Evolutionary conservation across 106 monocot genomes (phyloP), one percentile per base, ranked within the genome.

Genomic region (Platanthera guangdongensis): DNA sequence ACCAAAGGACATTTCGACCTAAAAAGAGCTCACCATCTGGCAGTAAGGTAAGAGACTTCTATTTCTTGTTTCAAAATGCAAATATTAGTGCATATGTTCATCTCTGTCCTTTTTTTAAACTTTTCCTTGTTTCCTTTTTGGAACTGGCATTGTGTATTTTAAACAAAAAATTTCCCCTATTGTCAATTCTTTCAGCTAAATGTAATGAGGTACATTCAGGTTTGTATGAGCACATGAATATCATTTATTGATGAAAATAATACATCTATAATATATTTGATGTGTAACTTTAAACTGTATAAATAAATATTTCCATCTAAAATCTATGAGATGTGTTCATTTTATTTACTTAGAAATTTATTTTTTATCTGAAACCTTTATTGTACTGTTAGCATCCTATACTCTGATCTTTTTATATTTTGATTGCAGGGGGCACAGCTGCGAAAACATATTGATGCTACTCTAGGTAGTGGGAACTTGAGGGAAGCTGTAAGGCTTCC

Each of bases 11-110:
- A 22, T 97, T 97, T 82, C 91, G 97, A 52, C 97, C 97, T 9
- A 97, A 97, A 80, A 97, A 94, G 86, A 92, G 94, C 78, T 89
- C 94, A 57, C 97, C 97, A 82, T 94, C 97, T 76, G 97, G 94
- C 71, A 97, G 97, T 78, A 97, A 97, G 91, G 97, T 94, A 78
- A 45, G 81, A n/a, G 7, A 39, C 50, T 18, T 22, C 49, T 3
- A 14, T 15, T 65, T 70, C n/a, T 47, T 50, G 51, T 72, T 51
- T 72, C 4, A 51, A 70, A 70, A 47, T 46, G 9, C 32, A 68
- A 68, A 68, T 16, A 70, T 16, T 15, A 16, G 2, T 70, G 47
- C 10, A 4, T n/a, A 47, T 70, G 47, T 3, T 12, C 32, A 65
- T 4, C 12, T 32, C 30, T 32, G 25, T 30, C 32, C 4, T 32